Conservation (phyloP, 208 protist species). For the Trypanosoma rangeli region DNA sequence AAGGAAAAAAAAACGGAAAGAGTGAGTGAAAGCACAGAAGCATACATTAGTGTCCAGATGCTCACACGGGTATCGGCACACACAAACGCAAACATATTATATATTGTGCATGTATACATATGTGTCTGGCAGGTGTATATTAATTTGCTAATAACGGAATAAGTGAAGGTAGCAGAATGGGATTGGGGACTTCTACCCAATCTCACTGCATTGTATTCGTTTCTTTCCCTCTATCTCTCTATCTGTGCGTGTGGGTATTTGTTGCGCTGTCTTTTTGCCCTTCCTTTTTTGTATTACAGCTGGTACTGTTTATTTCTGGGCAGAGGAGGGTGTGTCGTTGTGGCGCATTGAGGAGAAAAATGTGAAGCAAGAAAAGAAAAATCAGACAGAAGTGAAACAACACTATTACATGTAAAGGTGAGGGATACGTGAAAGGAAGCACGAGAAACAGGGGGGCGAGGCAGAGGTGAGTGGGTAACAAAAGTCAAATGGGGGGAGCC, state of each 20-base stretch:
- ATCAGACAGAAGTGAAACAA: too few species aligned
- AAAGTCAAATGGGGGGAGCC: too few species aligned
- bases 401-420: too few species aligned
- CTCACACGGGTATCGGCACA: too few species aligned
- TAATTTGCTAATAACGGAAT: neutral
- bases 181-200: neutral
- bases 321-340: neutral
- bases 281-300: neutral
- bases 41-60: neutral
- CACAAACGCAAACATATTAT: too few species aligned
- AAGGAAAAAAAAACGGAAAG: slow-evolving; percentile 1
- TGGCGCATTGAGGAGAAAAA: neutral
- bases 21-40: neutral
- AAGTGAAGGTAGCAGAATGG: neutral
- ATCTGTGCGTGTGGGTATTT: neutral
- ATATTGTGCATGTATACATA: slow-evolving; percentile 4
- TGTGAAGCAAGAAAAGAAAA: neutral
- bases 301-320: neutral
- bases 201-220: neutral
- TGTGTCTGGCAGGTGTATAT: neutral
- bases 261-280: neutral
- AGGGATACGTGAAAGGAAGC: too few species aligned
- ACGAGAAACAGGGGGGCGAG: too few species aligned
- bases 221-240: slow-evolving; percentile 8
- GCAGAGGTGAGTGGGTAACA: too few species aligned